phyloP scores from a whole-genome alignment of 108 stramenopile genomes.

The Cylindrotheca closterium region DNA sequence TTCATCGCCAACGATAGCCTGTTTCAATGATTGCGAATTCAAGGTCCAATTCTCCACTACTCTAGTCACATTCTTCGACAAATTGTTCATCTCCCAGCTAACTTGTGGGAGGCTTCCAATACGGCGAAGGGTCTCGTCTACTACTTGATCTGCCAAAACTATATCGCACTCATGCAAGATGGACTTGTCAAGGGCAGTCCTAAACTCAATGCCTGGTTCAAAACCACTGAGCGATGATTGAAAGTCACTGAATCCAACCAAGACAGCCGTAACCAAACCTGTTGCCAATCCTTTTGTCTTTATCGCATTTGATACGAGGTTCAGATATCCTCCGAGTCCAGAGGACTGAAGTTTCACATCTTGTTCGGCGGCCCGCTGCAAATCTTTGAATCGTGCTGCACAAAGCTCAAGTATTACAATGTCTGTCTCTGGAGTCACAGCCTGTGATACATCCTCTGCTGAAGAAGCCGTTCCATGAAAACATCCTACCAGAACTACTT shows the following conservation, averaged over 20 bases:
- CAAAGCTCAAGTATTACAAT: slow-evolving; percentile 43
- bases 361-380: slow-evolving; percentile 20
- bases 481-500: slow-evolving; percentile 44
- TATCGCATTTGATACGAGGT: slow-evolving; percentile 28
- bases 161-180: slow-evolving; percentile 25
- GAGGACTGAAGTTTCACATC: neutral
- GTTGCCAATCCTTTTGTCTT: slow-evolving; percentile 25
- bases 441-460: slow-evolving; percentile 26
- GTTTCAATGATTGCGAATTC: neutral
- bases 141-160: slow-evolving; percentile 40
- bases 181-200: slow-evolving; percentile 28
- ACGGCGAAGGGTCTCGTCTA: slow-evolving; percentile 36
- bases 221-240: slow-evolving; percentile 40
- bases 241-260: slow-evolving; percentile 28
- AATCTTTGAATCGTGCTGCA: slow-evolving; percentile 35
- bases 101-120: slow-evolving; percentile 34
- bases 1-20: slow-evolving; percentile 3
- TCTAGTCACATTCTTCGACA: neutral
- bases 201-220: slow-evolving; percentile 46
- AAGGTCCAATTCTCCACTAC: neutral
- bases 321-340: slow-evolving; percentile 7
- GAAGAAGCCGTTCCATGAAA: slow-evolving; percentile 42
- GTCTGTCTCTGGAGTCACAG: slow-evolving; percentile 14
- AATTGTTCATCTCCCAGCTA: slow-evolving; percentile 6
- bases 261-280: slow-evolving; percentile 34